These are phyloP conservation scores for Neohortaea acidophila DNA, from an alignment of 495 filamentous ascomycete genomes.

Conservation along the genomic window DNA sequence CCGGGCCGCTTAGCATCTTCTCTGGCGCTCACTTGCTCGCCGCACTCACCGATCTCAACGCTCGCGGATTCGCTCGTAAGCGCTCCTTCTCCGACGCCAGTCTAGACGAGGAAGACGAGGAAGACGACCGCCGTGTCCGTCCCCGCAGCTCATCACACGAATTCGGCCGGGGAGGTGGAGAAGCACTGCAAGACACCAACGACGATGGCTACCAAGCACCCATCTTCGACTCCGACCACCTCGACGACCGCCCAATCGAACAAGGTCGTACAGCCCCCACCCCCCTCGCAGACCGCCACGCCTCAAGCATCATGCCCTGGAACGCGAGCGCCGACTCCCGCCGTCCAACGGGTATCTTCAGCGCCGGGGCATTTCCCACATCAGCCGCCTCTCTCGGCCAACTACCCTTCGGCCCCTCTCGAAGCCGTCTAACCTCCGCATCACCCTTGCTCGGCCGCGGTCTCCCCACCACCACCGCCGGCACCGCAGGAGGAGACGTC, in stretches of 20 bases:
- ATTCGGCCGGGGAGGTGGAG: too few relatives aligned
- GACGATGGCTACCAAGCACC: constrained; percentile 30
- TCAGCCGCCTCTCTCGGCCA: constrained; percentile 52
- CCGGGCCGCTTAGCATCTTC: constrained; percentile 28
- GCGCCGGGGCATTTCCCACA: constrained; percentile 18
- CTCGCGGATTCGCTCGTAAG: constrained; percentile 25
- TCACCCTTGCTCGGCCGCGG: constrained; percentile 45
- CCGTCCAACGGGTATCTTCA: constrained; percentile 33
- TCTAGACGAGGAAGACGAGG: constrained; percentile 23
- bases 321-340: constrained; percentile 45
- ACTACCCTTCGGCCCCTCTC: constrained; percentile 34
- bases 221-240: constrained; percentile 22
- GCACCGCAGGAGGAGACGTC: constrained; percentile 6
- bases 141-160: too few relatives aligned
- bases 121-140: constrained; percentile 33
- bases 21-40: constrained; percentile 39
- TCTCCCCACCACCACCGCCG: constrained; percentile 10
- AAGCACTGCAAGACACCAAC: constrained; percentile 24
- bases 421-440: constrained; percentile 39
- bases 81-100: constrained; percentile 27
- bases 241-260: constrained; percentile 37
- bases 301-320: constrained; percentile 53
- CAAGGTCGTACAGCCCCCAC: constrained; percentile 44
- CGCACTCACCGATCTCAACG: constrained; percentile 27
- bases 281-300: constrained; percentile 39